Conservation (phyloP, 345 rosid genomes). For the Salix suchowensis region DNA sequence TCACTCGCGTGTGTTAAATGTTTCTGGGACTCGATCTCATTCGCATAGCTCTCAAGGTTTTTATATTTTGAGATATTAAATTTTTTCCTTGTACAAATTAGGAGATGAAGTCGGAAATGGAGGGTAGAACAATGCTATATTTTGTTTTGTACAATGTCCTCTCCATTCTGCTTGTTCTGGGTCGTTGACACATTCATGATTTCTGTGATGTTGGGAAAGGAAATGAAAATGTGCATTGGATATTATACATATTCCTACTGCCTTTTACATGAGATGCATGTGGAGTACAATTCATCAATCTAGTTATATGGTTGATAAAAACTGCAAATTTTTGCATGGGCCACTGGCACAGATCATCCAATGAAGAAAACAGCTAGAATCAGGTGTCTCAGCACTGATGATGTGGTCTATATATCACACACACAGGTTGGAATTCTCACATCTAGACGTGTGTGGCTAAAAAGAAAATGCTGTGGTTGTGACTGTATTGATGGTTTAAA, state of each 20-base stretch:
- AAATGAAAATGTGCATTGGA: slow-evolving; percentile 8
- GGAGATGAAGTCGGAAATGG: slow-evolving; percentile 12
- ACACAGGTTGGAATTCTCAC: neutral
- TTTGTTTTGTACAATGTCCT: slow-evolving; percentile 10
- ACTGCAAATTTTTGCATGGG: neutral
- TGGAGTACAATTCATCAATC: neutral
- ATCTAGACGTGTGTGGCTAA: neutral
- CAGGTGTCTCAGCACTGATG: neutral
- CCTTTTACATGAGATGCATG: neutral
- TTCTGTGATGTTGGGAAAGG: slow-evolving; percentile 5
- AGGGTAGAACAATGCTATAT: slow-evolving; percentile 16
- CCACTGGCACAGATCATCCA: neutral
- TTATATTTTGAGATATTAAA: slow-evolving; percentile 9
- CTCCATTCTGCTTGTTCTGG: slow-evolving; percentile 1
- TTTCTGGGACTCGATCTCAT: neutral
- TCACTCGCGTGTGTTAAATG: neutral
- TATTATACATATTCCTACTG: slow-evolving; percentile 6
- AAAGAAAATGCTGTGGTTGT: too few relatives aligned
- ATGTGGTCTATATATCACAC: neutral
- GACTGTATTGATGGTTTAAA: too few relatives aligned
- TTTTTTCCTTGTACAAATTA: slow-evolving; percentile 33
- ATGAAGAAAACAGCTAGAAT: neutral
- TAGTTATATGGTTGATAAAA: neutral
- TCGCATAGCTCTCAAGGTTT: slow-evolving; percentile 7
- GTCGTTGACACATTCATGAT: neutral